These are phyloP conservation scores for Paracoccidioides brasiliensis DNA, from an alignment of 2,329 filamentous ascomycete species.

Conservation along the genomic window DNA sequence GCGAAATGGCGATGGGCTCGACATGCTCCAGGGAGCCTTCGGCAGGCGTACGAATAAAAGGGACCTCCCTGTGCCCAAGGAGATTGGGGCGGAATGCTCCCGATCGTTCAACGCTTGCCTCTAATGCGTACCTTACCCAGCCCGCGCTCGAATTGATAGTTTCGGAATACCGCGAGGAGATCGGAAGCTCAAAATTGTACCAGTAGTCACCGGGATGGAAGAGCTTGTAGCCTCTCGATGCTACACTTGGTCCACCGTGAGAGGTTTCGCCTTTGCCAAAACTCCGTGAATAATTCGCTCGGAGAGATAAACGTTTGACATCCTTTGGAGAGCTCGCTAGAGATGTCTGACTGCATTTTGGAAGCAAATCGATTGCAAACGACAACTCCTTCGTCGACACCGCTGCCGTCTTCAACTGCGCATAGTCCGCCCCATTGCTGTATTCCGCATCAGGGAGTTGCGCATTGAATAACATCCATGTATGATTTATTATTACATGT, in stretches of 20 bases:
- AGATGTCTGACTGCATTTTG: conserved; percentile 32
- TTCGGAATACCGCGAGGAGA: conserved; percentile 67
- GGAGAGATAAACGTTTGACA: conserved; percentile 58
- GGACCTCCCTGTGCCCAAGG: conserved; percentile 67
- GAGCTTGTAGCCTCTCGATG: conserved; percentile 71
- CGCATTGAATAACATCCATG: conserved; percentile 78
- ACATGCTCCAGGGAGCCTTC: conserved; percentile 82
- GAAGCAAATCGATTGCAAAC: conserved; percentile 24
- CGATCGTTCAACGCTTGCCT: conserved; percentile 70
- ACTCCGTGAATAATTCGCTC: conserved; percentile 70
- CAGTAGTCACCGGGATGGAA: conserved; percentile 65
- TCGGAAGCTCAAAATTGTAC: conserved; percentile 67
- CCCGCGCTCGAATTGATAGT: conserved; percentile 79
- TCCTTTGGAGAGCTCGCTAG: conserved; percentile 35
- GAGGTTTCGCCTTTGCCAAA: conserved; percentile 67
- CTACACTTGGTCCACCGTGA: conserved; percentile 41
- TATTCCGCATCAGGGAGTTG: conserved; percentile 47
- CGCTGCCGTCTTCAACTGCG: conserved; percentile 37
- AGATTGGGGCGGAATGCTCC: conserved; percentile 85
- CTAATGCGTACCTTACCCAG: conserved; percentile 75
- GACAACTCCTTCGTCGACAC: conserved; percentile 20
- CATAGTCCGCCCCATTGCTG: conserved; percentile 50
- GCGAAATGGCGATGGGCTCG: conserved; percentile 84
- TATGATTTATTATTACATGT: conserved; percentile 76
- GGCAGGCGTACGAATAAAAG: conserved; percentile 70